Conservation (phyloP, 306 rosid species). For the Glycine tomentella region DNA sequence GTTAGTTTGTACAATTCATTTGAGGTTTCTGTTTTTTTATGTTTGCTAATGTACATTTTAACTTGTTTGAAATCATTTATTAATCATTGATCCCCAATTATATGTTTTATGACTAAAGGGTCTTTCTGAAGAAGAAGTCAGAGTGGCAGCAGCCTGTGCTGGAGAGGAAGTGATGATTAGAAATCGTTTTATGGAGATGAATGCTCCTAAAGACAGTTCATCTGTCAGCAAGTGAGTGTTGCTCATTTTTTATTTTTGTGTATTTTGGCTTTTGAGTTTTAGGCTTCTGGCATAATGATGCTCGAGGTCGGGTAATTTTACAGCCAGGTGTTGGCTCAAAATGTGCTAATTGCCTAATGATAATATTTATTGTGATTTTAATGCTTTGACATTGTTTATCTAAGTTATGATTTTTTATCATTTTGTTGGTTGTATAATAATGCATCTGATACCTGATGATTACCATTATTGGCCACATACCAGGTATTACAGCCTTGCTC, state of each 20-base stretch:
- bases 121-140: conserved; percentile 98
- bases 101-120: conserved; percentile 70
- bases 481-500: conserved; percentile 98
- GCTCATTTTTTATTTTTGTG: conserved; percentile 2
- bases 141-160: conserved; percentile 94
- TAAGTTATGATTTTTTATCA: conserved; percentile 8
- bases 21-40: conserved; percentile 29
- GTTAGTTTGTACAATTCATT: background rate
- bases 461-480: conserved; percentile 41
- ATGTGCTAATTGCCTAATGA: conserved; percentile 4
- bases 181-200: conserved; percentile 92
- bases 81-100: conserved; percentile 37
- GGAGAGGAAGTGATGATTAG: conserved; percentile 98
- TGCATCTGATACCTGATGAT: conserved; percentile 34
- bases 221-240: conserved; percentile 87
- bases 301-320: conserved; percentile 11
- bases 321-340: conserved; percentile 14
- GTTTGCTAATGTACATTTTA: conserved; percentile 2
- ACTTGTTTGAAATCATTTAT: background rate
- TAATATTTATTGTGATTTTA: background rate
- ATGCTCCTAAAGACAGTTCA: conserved; percentile 90
- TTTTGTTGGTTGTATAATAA: conserved; percentile 38
- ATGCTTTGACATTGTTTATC: conserved; percentile 19
- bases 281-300: conserved; percentile 25
- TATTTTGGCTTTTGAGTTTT: conserved; percentile 27